Evolutionary conservation across 148 eudicot genomes (phyloP).

Genomic region (Chenopodium suecicum): DNA sequence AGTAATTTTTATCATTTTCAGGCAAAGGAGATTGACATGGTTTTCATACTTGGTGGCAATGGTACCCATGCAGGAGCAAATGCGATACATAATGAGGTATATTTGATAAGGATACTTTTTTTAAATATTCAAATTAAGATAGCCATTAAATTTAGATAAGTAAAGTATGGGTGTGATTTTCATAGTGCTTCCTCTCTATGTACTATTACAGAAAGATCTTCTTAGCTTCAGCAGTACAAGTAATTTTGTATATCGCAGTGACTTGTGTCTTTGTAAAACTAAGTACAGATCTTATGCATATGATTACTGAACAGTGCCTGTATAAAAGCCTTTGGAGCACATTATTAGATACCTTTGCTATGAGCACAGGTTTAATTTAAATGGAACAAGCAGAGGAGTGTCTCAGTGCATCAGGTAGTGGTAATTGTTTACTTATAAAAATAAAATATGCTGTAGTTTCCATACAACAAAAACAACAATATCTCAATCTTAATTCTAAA

Average conservation of each 20-base stretch:
- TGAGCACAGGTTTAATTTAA: neutral
- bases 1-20: conserved; percentile 16
- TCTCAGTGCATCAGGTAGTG: neutral
- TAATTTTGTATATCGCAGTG: neutral
- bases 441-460: neutral
- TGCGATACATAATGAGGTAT: conserved; percentile 49
- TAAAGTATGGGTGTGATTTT: neutral
- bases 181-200: neutral
- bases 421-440: neutral
- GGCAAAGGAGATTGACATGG: conserved; percentile 54
- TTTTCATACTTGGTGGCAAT: conserved; percentile 53
- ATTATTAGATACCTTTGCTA: neutral
- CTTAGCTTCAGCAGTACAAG: too few species aligned
- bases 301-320: too few species aligned
- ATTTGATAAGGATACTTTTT: neutral
- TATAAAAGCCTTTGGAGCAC: neutral
- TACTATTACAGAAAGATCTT: neutral
- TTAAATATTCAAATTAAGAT: neutral
- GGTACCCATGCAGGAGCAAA: conserved; percentile 57
- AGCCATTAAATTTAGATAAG: neutral
- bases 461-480: neutral
- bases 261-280: too few species aligned
- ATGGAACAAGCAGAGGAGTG: neutral
- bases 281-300: neutral
- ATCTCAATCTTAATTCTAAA: neutral